Evolutionary conservation across 2,329 filamentous ascomycete species (phyloP), one percentile per base, ranked within the genome.

Genomic region (Cryphonectria radicalis): DNA sequence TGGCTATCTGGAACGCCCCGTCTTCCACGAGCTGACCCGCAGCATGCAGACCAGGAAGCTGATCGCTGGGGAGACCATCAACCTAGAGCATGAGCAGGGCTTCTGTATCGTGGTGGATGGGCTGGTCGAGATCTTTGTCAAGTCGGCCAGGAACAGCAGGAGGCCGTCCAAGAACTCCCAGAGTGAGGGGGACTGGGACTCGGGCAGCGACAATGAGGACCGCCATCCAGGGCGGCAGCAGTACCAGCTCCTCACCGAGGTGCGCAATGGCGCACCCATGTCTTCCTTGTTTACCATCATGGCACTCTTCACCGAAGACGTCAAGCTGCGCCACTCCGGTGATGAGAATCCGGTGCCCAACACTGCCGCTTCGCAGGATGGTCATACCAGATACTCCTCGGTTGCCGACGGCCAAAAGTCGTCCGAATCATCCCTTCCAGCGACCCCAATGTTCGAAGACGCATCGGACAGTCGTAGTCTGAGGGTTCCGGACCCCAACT

Each of bases 21-120:
- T 99, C 59, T 99, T 99, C 78, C 97, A 99, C 78, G 96, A 99
- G 82, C 88, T 99, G 76, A 99, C 96, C 0, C 88, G 96, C 72
- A 98, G 95, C 72, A 99, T 99, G 96, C 96, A 99, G 83, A 99
- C 97, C 28, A 88, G 94, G 76, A 98, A 98, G 81, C 86, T 99
- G 66, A 97, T 98, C 77, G 95, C 96, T 6, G 96, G 96, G 42
- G 96, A 99, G 81, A 99, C 96, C 0, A 86, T 99, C 76, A 90
- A 98, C 75, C 85, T 99, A 43, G 96, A 99, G 81, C 96, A 99
- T 79, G 96, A 99, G 78, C 97, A 99, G 77, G 96, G 96, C 0
- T 99, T 99, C 77, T 99, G 96, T 79, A 87, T 99, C 70, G 96
- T 99, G 6, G 97, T 99, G 3, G 96, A 99, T 81, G 96, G 96